Percentiles rank a stretch among this genome's conserved stretches.
These are phyloP conservation scores for Dispira simplex DNA, from an alignment of 192 early-diverging fungal genomes.

Conservation along the genomic window DNA sequence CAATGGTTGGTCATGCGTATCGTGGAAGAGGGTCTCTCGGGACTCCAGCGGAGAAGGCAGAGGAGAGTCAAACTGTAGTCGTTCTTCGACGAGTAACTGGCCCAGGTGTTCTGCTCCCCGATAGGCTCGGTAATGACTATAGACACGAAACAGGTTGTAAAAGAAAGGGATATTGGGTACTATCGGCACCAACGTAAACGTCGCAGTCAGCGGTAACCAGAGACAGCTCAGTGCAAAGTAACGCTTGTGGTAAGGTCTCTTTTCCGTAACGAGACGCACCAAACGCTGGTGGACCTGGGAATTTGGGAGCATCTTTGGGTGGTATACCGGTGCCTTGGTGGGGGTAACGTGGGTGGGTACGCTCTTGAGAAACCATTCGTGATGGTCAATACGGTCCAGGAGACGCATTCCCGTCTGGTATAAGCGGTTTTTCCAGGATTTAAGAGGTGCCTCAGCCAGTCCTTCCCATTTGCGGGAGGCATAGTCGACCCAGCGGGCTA, in stretches of 20 bases:
- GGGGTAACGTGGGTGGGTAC: constrained; percentile 31
- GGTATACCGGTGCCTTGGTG: constrained; percentile 20
- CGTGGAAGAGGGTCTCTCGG: constrained; percentile 13
- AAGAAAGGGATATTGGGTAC: constrained; percentile 63
- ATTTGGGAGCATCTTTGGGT: constrained; percentile 28
- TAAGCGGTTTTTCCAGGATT: constrained; percentile 39
- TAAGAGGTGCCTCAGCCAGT: constrained; percentile 19
- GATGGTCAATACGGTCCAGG: constrained; percentile 55
- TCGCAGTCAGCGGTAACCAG: constrained; percentile 45
- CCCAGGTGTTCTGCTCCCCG: constrained; percentile 31
- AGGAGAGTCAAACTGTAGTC: constrained; percentile 12
- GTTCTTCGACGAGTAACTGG: constrained; percentile 13
- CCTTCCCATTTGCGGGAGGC: constrained; percentile 38
- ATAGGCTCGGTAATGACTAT: constrained; percentile 65
- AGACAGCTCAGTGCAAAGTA: constrained; percentile 53
- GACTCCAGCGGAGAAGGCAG: constrained; percentile 12
- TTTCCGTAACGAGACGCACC: constrained; percentile 23
- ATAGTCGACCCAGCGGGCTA: constrained; percentile 27
- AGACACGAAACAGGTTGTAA: constrained; percentile 65
- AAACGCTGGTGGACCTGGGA: constrained; percentile 29
- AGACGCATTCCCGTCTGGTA: constrained; percentile 39
- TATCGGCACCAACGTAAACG: constrained; percentile 55
- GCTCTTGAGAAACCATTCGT: constrained; percentile 60
- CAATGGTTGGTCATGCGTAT: constrained; percentile 18
- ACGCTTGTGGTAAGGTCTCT: constrained; percentile 47